Base-by-base conservation (phyloP, 2,329 filamentous ascomycete genomes). In the Mycosphaerella sp. region DNA sequence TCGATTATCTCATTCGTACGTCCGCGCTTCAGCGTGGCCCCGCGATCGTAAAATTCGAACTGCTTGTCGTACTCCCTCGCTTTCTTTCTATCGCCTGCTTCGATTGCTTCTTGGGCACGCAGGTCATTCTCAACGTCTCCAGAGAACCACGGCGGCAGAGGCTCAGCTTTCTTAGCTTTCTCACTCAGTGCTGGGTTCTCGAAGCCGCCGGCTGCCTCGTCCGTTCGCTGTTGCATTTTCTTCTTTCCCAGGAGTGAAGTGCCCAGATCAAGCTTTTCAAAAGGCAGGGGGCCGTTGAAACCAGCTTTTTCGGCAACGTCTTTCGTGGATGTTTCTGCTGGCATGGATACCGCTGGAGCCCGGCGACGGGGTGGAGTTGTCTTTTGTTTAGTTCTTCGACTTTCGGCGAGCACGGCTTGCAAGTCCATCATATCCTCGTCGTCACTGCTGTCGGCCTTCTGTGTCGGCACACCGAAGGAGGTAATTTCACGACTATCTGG, bases 251-350 rank as follows among this genome's bases (percentile, higher is more conserved):
- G 66, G 9, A 73, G 68, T 32, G 80, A 84, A 45, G 80, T 83
- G 40, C 86, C 82, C 1, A 95, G 76, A 64, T 89, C 78, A 6
- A 85, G 71, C 44, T 78, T 91, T 60, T 95, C 89, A 63, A 98
- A 98, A 0, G 93, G 93, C 4, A 98, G 70, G 0, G 90, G 89
- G 0, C 91, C 91, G 58, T 81, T 80, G 63, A 95, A 86, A 14
- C 61, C 71, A 45, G 80, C 75, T 59, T 78, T 74, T 44, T 80
- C 82, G 8, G 76, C 59, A 16, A 61, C 53, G 12, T 58, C 53
- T 8, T 49, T 56, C 10, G 56, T 46, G 21, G 53, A 44, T 13
- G 45, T 44, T 16, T 62, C 47, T n/a, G 39, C 67, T n/a, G 69
- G 63, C 2, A 72, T 62, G 16, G 71, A 66, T 3, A 68, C 63